phyloP scores from a whole-genome alignment of 2,329 filamentous ascomycete genomes.

The Phyllachora maydis region DNA sequence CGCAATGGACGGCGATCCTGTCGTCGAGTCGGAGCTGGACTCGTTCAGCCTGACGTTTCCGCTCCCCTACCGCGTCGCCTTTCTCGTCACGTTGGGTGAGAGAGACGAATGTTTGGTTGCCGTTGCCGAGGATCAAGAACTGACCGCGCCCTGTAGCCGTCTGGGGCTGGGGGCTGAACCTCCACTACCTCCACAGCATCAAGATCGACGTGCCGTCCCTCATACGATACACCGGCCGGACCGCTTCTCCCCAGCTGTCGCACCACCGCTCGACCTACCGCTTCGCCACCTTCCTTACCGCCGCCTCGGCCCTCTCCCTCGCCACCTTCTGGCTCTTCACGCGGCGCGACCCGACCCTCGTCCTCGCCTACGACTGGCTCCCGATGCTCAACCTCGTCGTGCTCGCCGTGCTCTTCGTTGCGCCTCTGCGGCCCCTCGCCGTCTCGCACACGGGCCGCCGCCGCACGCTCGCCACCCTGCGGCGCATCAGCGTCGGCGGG shows the following conservation, averaged over 20 bases:
- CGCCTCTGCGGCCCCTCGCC: conserved; percentile 44
- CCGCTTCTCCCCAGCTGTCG: conserved; percentile 46
- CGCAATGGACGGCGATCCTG: conserved; percentile 53
- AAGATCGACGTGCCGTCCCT: conserved; percentile 77
- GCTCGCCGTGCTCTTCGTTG: conserved; percentile 48
- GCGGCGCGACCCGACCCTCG: conserved; percentile 43
- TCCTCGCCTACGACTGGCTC: conserved; percentile 65
- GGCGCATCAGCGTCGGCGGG: conserved; percentile 64
- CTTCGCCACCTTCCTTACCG: conserved; percentile 56
- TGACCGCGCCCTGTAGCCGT: conserved; percentile 40
- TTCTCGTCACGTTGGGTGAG: conserved; percentile 69
- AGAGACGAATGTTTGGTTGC: too few species aligned
- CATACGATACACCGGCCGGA: conserved; percentile 66
- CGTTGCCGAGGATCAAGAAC: too few species aligned
- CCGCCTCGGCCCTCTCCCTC: conserved; percentile 51
- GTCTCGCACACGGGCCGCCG: conserved; percentile 49
- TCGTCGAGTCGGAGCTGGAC: conserved; percentile 54
- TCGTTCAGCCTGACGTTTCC: conserved; percentile 74
- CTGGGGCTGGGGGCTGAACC: conserved; percentile 88
- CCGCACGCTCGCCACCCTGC: conserved; percentile 55
- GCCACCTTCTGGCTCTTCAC: conserved; percentile 71
- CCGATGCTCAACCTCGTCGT: conserved; percentile 67
- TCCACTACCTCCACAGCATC: conserved; percentile 61
- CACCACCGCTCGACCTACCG: conserved; percentile 76
- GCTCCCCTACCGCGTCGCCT: conserved; percentile 71